These are phyloP conservation scores for Phialocephala sp. DNA, from an alignment of 2,329 filamentous ascomycete genomes.

Conservation along the genomic window DNA sequence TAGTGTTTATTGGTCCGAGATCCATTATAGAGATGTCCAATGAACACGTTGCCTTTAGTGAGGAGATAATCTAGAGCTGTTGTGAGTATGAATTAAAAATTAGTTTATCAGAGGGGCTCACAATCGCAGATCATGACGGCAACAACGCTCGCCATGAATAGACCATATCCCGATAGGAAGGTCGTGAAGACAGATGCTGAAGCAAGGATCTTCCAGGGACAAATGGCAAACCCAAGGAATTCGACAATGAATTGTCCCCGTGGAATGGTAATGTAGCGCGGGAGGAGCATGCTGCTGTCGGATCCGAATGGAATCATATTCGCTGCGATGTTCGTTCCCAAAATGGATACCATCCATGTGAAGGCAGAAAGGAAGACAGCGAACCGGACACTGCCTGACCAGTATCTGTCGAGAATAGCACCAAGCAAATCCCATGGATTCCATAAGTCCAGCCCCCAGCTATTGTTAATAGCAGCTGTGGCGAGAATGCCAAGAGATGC, in stretches of 20 bases:
- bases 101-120: slow-evolving; percentile 20
- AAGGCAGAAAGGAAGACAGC: slow-evolving; percentile 55
- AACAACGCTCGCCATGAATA: slow-evolving; percentile 60
- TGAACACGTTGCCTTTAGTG: slow-evolving; percentile 46
- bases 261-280: slow-evolving; percentile 60
- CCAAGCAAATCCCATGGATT: slow-evolving; percentile 56
- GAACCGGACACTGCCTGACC: slow-evolving; percentile 46
- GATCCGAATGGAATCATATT: slow-evolving; percentile 60
- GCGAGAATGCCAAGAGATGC: slow-evolving; percentile 51
- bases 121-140: slow-evolving; percentile 40
- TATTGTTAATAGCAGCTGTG: slow-evolving; percentile 50
- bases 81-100: slow-evolving; percentile 21
- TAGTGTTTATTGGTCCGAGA: slow-evolving; percentile 42
- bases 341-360: slow-evolving; percentile 58
- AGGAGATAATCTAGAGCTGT: slow-evolving; percentile 43
- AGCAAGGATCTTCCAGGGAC: slow-evolving; percentile 68
- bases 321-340: slow-evolving; percentile 63
- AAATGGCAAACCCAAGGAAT: slow-evolving; percentile 58
- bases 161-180: slow-evolving; percentile 69
- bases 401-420: slow-evolving; percentile 43
- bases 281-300: slow-evolving; percentile 59
- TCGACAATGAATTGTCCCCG: slow-evolving; percentile 60
- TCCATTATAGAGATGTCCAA: slow-evolving; percentile 44
- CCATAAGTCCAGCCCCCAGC: slow-evolving; percentile 46
- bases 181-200: slow-evolving; percentile 63